Percentiles rank a stretch among this genome's conserved stretches.
These are phyloP conservation scores for Heterobasidion irregulare DNA, from an alignment of 1,284 basidiomycete genomes.

Conservation along the genomic window DNA sequence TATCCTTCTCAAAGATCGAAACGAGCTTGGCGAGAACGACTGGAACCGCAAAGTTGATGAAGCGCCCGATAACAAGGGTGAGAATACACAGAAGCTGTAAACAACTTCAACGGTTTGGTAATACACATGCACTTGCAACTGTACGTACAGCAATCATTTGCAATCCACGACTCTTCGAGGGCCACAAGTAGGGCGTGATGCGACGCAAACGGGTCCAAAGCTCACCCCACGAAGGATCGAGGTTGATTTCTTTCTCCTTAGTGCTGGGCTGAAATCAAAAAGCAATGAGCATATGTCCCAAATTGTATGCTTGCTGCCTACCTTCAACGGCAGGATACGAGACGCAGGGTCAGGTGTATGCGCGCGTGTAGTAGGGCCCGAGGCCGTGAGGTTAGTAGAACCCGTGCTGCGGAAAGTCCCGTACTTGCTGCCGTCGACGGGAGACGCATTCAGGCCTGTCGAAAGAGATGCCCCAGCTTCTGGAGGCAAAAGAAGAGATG, in stretches of 20 bases:
- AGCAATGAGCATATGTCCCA: neutral
- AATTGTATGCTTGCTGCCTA: neutral
- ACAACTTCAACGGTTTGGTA: constrained; percentile 7
- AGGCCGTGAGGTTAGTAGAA: constrained; percentile 36
- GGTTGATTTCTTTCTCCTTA: constrained; percentile 47
- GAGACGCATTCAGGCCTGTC: constrained; percentile 33
- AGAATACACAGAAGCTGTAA: constrained; percentile 53
- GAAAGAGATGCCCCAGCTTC: constrained; percentile 32
- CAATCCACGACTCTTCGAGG: constrained; percentile 52
- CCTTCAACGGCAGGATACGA: constrained; percentile 6
- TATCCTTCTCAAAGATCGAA: constrained; percentile 42
- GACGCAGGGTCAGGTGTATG: constrained; percentile 44
- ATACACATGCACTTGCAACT: constrained; percentile 2
- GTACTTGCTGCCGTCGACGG: constrained; percentile 52
- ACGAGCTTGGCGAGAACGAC: constrained; percentile 67
- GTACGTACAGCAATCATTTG: constrained; percentile 63
- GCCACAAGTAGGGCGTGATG: constrained; percentile 80
- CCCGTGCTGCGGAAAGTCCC: constrained; percentile 59
- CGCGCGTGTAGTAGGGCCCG: constrained; percentile 49
- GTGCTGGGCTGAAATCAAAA: constrained; percentile 22
- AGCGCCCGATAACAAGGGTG: constrained; percentile 65
- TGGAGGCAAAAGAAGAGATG: constrained; percentile 45
- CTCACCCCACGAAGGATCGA: constrained; percentile 63
- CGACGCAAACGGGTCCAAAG: constrained; percentile 48
- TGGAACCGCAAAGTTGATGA: constrained; percentile 71